phyloP scores from a whole-genome alignment of 352 stramenopile genomes.

The Phytophthora crassamura region DNA sequence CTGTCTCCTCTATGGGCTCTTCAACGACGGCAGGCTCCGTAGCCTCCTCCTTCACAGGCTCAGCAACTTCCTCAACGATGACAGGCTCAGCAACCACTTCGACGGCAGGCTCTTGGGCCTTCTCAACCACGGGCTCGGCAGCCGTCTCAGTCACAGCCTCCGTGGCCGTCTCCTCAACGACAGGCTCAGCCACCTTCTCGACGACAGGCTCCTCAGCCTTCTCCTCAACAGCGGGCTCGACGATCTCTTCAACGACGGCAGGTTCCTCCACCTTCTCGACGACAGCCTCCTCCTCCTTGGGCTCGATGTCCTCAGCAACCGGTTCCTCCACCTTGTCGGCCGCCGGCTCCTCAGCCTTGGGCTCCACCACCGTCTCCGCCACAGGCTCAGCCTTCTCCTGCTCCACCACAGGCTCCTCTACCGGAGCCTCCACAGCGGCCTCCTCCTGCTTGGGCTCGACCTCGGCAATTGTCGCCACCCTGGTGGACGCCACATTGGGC shows the following conservation, averaged over 20 bases:
- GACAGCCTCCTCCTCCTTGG: neutral
- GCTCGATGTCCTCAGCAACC: no score
- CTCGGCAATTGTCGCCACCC: conserved; percentile 7
- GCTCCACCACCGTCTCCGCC: neutral
- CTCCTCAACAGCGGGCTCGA: neutral
- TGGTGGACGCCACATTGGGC: conserved; percentile 35
- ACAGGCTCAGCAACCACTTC: neutral
- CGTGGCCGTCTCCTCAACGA: neutral
- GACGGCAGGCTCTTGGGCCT: neutral
- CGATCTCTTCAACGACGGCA: neutral
- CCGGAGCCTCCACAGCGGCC: neutral
- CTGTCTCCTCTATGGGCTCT: neutral
- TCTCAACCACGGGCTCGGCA: neutral
- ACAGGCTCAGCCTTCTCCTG: neutral
- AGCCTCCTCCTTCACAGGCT: conserved; percentile 7
- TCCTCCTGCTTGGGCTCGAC: neutral
- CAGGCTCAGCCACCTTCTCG: neutral
- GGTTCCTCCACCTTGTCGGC: neutral
- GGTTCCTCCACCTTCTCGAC: neutral
- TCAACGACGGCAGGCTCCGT: neutral
- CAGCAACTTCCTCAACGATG: neutral
- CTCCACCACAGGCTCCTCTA: neutral
- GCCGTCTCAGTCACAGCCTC: neutral
- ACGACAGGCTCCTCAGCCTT: neutral
- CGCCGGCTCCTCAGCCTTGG: conserved; percentile 7